Percentiles rank a stretch among this genome's conserved stretches.
These are phyloP conservation scores for Articulospora tetracladia DNA, from an alignment of 495 filamentous ascomycete genomes.

Conservation along the genomic window DNA sequence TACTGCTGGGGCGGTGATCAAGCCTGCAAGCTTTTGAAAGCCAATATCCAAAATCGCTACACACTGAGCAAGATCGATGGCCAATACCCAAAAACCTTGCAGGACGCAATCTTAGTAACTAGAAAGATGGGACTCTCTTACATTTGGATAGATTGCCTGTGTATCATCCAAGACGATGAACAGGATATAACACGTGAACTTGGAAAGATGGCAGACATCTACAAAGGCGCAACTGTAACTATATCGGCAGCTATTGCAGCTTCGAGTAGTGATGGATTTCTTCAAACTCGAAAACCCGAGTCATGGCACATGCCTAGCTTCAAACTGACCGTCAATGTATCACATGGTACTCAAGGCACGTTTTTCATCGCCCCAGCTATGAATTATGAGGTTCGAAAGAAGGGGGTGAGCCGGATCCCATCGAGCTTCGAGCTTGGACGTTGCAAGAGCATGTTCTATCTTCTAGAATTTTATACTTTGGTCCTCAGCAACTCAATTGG, in stretches of 20 bases:
- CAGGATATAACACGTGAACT: slow-evolving; percentile 16
- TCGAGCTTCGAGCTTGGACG: neutral
- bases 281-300: neutral
- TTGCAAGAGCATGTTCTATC: neutral
- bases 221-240: neutral
- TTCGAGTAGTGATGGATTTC: neutral
- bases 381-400: neutral
- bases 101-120: slow-evolving; percentile 17
- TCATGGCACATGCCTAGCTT: neutral
- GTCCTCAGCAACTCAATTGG: no score
- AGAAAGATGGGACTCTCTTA: slow-evolving; percentile 13
- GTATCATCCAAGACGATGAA: slow-evolving; percentile 23
- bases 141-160: slow-evolving; percentile 17
- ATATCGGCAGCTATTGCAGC: neutral
- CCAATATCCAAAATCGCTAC: neutral
- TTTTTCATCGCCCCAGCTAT: no score
- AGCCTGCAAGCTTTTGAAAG: neutral
- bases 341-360: no score
- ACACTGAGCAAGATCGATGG: slow-evolving; percentile 6
- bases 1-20: slow-evolving; percentile 13
- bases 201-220: slow-evolving; percentile 6
- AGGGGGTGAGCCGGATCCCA: neutral
- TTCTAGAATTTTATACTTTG: neutral
- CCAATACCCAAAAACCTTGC: slow-evolving; percentile 14
- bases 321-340: no score